Evolutionary conservation across 2,329 filamentous ascomycete species (phyloP).

Genomic region (Decorospora gaudefroyi): DNA sequence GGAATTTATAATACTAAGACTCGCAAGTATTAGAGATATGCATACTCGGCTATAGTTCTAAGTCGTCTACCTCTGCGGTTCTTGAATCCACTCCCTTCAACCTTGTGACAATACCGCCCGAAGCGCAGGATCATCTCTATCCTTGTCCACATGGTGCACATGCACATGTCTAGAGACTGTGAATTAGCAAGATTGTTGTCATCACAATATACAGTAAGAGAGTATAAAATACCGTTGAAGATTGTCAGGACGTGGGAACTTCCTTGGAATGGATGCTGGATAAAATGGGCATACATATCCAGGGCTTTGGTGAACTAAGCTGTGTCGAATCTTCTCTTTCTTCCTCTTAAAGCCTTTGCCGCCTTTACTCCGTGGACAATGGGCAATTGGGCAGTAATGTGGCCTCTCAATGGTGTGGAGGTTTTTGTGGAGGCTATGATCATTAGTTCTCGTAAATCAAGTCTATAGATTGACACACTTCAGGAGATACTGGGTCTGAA

Average conservation of each 20-base stretch:
- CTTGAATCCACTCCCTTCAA: too few relatives aligned
- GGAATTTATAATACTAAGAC: too few relatives aligned
- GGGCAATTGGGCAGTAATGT: constrained; percentile 63
- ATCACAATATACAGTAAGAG: constrained; percentile 7
- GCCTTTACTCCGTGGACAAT: constrained; percentile 61
- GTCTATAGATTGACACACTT: constrained; percentile 58
- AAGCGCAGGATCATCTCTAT: constrained; percentile 80
- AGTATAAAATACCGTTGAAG: constrained; percentile 86
- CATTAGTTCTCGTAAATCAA: not conserved
- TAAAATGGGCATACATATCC: constrained; percentile 97
- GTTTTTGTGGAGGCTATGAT: constrained; percentile 67
- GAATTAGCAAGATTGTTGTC: not conserved
- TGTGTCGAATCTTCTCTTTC: constrained; percentile 71
- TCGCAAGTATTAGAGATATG: too few relatives aligned
- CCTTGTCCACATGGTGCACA: constrained; percentile 86
- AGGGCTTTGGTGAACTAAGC: constrained; percentile 87
- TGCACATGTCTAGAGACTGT: constrained; percentile 73
- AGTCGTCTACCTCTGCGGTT: too few relatives aligned
- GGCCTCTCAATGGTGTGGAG: constrained; percentile 65
- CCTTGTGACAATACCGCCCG: constrained; percentile 83
- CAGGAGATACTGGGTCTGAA: constrained; percentile 75
- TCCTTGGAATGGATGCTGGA: constrained; percentile 91
- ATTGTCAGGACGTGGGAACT: constrained; percentile 90
- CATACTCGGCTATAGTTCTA: too few relatives aligned
- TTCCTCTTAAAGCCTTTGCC: constrained; percentile 69